Base-by-base conservation (phyloP, 2,329 filamentous ascomycete genomes). In the Epichloe typhina region DNA sequence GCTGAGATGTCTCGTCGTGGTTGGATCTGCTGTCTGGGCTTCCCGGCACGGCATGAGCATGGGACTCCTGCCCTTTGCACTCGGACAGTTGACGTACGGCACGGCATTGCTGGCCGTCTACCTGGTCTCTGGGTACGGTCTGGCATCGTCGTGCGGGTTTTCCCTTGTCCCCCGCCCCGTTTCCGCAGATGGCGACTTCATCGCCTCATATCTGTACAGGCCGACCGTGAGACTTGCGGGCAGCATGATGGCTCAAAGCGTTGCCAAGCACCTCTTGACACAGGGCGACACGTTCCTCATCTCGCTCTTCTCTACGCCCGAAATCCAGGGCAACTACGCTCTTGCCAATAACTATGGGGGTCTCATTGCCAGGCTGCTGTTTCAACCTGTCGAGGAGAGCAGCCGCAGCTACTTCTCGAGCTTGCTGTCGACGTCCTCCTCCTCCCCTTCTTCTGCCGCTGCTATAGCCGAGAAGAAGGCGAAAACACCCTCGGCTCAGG, bases 311-410 rank as follows among this genome's bases (percentile, higher is more conserved):
- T 84, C 90, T 6, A 82, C 82, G 0, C 77, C 93, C 1, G 74
- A 80, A 41, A 85, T 90, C 4, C 93, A 97, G 69, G 93, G 93
- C 93, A 82, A 88, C 37, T 98, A 97, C 62, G 88, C 90, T 0
- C 76, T 98, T 5, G 93, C 91, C 49, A 89, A 89, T 59, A 98
- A 97, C 66, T 98, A 93, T 64, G 93, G 93, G 21, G 87, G 90
- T 2, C 77, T 98, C 0, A 71, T 95, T 31, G 93, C 93, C 0
- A 80, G 93, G 3, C 80, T 97, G 56, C 71, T 98, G 47, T 91
- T 98, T 64, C 93, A 97, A 61, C 94, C 93, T 7, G 81, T 98
- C 53, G 93, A 98, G 66, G 94, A 98, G 67, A 91, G 85, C 64
- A 90, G 86, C 56, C 84, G 94, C 39, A 89, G 84, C 62, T 83